Conservation (phyloP, 257 asterid species). For the Eucommia ulmoides region DNA sequence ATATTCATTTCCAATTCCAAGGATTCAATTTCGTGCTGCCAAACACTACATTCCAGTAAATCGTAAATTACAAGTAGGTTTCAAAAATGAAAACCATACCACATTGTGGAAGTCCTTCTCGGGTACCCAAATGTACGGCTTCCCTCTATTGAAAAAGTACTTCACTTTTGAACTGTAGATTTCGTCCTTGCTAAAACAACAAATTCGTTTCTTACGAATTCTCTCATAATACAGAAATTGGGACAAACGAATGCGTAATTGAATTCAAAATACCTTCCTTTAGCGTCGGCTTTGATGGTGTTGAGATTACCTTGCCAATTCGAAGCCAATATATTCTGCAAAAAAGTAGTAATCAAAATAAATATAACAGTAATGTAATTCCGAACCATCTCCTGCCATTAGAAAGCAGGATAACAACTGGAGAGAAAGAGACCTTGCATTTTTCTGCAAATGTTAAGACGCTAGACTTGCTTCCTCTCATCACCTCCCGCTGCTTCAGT, state of each 20-base stretch:
- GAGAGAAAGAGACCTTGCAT: conserved; percentile 48
- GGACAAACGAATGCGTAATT: not conserved
- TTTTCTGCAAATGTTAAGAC: conserved; percentile 50
- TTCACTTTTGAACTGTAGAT: conserved; percentile 68
- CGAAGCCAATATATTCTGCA: conserved; percentile 69
- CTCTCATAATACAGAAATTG: too few relatives aligned
- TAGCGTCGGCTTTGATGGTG: conserved; percentile 77
- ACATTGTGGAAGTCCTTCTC: conserved; percentile 84
- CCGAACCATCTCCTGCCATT: not conserved
- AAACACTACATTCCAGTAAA: too few relatives aligned
- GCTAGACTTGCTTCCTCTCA: conserved; percentile 42
- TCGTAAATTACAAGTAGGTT: too few relatives aligned
- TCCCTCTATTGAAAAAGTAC: conserved; percentile 65
- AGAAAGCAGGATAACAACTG: conserved; percentile 1
- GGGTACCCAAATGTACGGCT: conserved; percentile 79
- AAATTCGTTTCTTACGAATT: not conserved
- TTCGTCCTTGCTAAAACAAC: conserved; percentile 51
- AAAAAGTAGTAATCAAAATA: not conserved
- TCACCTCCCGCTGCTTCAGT: too few relatives aligned
- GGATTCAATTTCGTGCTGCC: too few relatives aligned
- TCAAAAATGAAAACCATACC: conserved; percentile 42
- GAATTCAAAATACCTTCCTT: conserved; percentile 45
- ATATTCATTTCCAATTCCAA: too few relatives aligned
- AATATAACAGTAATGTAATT: conserved; percentile 1
- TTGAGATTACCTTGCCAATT: conserved; percentile 79